phyloP scores from a whole-genome alignment of 768 basidiomycete genomes.

The Lyophyllum decastes region DNA sequence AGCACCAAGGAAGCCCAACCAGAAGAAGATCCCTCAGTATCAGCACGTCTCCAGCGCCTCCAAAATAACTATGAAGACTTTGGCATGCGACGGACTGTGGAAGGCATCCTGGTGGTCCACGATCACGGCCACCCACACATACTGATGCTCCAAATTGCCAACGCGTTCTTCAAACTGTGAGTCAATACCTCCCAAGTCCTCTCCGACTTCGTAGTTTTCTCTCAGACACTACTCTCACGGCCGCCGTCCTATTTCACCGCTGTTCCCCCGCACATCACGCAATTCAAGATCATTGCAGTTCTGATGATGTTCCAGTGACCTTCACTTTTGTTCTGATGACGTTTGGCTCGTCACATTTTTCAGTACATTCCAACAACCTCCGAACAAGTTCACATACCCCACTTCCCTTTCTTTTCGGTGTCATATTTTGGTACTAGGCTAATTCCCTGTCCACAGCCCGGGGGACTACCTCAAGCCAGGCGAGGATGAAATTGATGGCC shows the following conservation, averaged over 20 bases:
- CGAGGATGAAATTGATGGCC: conserved; percentile 89
- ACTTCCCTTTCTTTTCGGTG: neutral
- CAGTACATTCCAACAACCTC: neutral
- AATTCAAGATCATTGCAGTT: neutral
- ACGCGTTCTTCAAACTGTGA: conserved; percentile 98
- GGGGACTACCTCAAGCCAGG: conserved; percentile 99
- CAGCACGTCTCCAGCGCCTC: conserved; percentile 89
- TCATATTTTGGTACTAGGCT: neutral
- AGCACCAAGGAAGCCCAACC: conserved; percentile 97
- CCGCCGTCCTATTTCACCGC: neutral
- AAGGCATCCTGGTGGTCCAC: conserved; percentile 87
- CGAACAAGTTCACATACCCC: neutral
- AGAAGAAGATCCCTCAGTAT: conserved; percentile 96
- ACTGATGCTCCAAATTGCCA: conserved; percentile 97
- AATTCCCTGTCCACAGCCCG: conserved; percentile 53
- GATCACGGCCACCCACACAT: conserved; percentile 98
- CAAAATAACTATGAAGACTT: conserved; percentile 97
- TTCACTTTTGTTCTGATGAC: neutral
- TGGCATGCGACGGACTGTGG: conserved; percentile 95
- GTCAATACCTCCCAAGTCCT: conserved; percentile 25
- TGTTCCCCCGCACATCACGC: neutral
- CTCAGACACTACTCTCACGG: neutral
- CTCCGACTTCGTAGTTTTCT: conserved; percentile 1
- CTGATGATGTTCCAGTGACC: neutral
- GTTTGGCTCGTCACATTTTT: neutral